Conservation (phyloP, 225 moss, liverwort and hornwort genomes). For the Sphagnum tenellum region DNA sequence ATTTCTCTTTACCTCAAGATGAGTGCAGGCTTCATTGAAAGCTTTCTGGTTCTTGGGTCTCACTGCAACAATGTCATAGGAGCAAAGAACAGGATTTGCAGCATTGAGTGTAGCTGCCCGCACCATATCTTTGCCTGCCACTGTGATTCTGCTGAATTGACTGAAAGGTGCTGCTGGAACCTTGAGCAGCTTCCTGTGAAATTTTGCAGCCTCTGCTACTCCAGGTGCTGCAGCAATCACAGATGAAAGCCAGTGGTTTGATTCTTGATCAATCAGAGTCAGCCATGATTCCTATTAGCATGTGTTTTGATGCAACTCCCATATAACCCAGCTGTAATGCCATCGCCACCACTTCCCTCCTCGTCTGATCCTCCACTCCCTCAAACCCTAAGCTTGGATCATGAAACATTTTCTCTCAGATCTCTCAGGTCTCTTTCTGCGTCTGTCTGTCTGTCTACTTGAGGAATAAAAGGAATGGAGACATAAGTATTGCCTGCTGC, state of each 20-base stretch:
- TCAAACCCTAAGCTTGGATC: slow-evolving; percentile 61
- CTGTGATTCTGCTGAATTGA: slow-evolving; percentile 79
- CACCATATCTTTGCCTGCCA: slow-evolving; percentile 47
- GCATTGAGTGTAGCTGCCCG: slow-evolving; percentile 52
- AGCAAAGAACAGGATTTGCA: slow-evolving; percentile 53
- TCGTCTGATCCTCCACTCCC: slow-evolving; percentile 39
- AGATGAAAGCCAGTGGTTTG: slow-evolving; percentile 47
- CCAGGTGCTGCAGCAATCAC: slow-evolving; percentile 54
- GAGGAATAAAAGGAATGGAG: no score
- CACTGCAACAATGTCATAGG: slow-evolving; percentile 84
- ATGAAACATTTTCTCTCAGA: slow-evolving; percentile 38
- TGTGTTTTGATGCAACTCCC: slow-evolving; percentile 52
- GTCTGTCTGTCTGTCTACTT: no score
- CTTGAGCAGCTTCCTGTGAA: slow-evolving; percentile 56
- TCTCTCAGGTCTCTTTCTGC: no score
- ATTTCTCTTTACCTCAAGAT: slow-evolving; percentile 46
- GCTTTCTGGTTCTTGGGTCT: slow-evolving; percentile 61
- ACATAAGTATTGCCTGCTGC: no score
- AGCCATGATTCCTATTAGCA: slow-evolving; percentile 50
- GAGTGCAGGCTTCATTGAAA: slow-evolving; percentile 72
- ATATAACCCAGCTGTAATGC: slow-evolving; percentile 83
- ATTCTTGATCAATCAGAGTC: slow-evolving; percentile 57
- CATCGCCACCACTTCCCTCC: slow-evolving; percentile 70
- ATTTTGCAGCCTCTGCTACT: slow-evolving; percentile 56
- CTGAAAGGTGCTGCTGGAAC: slow-evolving; percentile 60